Evolutionary conservation across 495 filamentous ascomycete genomes (phyloP).

Genomic region (Neurospora sp.): DNA sequence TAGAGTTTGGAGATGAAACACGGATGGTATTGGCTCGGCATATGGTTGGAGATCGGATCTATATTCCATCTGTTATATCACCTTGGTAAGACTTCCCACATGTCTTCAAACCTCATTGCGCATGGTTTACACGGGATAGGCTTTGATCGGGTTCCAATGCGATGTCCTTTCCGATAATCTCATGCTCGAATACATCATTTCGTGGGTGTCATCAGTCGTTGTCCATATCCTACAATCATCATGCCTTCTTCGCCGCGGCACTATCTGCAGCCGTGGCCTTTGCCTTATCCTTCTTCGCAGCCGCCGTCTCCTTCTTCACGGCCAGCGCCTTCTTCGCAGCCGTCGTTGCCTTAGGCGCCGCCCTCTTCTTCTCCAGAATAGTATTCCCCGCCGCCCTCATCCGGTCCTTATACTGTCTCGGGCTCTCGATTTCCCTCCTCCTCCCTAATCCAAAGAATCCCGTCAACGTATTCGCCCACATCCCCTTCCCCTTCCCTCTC

Average conservation of each 20-base stretch:
- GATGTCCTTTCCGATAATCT: background rate
- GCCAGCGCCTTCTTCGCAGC: background rate
- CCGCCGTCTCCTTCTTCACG: background rate
- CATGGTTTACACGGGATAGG: background rate
- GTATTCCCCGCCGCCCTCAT: slow-evolving; percentile 30
- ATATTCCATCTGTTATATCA: background rate
- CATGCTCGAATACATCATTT: background rate
- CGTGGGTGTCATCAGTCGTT: background rate
- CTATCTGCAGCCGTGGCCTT: background rate
- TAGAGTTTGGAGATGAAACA: background rate
- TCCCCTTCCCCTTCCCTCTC: slow-evolving; percentile 55
- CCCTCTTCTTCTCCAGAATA: background rate
- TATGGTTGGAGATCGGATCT: background rate
- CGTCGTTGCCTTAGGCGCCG: background rate
- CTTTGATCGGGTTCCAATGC: background rate
- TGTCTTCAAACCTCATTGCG: background rate
- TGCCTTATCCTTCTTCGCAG: slow-evolving; percentile 1
- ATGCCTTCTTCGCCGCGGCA: background rate
- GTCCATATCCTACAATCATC: background rate
- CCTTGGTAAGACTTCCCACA: background rate
- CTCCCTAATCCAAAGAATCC: slow-evolving; percentile 21
- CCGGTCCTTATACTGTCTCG: slow-evolving; percentile 74
- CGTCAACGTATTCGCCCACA: slow-evolving; percentile 48
- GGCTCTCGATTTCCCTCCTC: slow-evolving; percentile 58
- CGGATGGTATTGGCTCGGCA: background rate